Percentiles rank a stretch among this genome's conserved stretches.
Conservation (phyloP, 768 basidiomycete species). For the Sporobolomyces pararoseus region DNA sequence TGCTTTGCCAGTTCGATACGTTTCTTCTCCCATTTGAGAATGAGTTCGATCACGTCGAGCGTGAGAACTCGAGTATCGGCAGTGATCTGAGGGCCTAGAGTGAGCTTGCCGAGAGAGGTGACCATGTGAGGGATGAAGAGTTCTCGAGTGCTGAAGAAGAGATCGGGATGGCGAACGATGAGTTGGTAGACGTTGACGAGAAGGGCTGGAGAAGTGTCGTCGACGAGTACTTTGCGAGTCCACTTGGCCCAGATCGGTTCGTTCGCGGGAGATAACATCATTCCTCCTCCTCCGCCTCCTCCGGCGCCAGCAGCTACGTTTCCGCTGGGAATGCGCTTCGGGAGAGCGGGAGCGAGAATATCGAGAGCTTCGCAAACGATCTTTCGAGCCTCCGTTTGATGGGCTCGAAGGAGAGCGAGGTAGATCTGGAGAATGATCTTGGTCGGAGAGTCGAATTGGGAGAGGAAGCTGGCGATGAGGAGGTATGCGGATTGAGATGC, state of each 20-base stretch:
- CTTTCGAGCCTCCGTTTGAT: constrained; percentile 70
- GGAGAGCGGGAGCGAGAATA: constrained; percentile 76
- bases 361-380: constrained; percentile 81
- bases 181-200: constrained; percentile 80
- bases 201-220: constrained; percentile 73
- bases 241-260: constrained; percentile 71
- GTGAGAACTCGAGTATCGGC: constrained; percentile 78
- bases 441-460: constrained; percentile 76
- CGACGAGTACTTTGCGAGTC: constrained; percentile 76
- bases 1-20: constrained; percentile 46
- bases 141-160: constrained; percentile 89
- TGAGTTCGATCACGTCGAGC: constrained; percentile 83
- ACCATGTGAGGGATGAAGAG: constrained; percentile 92
- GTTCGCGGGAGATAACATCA: constrained; percentile 42
- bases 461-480: constrained; percentile 79
- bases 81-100: constrained; percentile 66
- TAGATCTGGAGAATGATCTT: constrained; percentile 89
- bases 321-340: constrained; percentile 55
- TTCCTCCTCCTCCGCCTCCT: constrained; percentile 55
- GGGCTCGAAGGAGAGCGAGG: constrained; percentile 79
- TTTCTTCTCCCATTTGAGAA: constrained; percentile 79
- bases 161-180: constrained; percentile 79
- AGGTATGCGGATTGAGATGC: constrained; percentile 91
- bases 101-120: constrained; percentile 79
- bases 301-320: too few relatives aligned